These are phyloP conservation scores for Lineolata rhizophorae DNA, from an alignment of 495 filamentous ascomycete species.

Conservation along the genomic window DNA sequence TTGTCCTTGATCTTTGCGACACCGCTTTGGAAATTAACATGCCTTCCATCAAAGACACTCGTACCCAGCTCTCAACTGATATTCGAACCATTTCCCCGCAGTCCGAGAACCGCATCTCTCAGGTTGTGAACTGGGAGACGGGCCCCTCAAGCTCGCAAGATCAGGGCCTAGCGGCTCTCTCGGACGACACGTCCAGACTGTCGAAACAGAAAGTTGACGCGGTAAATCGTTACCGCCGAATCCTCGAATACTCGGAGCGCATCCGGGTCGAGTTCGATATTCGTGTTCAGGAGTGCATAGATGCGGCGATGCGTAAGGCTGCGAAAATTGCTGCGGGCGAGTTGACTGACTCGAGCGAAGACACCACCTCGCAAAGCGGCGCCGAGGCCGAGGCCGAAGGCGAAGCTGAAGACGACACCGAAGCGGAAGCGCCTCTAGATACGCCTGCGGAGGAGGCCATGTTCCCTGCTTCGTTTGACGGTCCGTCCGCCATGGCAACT, in stretches of 20 bases:
- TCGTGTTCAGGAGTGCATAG: slow-evolving; percentile 83
- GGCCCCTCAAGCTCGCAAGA: too few species aligned
- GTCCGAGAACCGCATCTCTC: slow-evolving; percentile 77
- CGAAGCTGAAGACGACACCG: slow-evolving; percentile 16
- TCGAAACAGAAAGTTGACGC: slow-evolving; percentile 80
- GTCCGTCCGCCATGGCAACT: slow-evolving; percentile 31
- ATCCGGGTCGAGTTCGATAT: slow-evolving; percentile 84
- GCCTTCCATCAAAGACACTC: slow-evolving; percentile 67
- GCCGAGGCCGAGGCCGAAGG: slow-evolving; percentile 17
- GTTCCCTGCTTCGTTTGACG: slow-evolving; percentile 32
- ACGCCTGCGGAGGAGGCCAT: slow-evolving; percentile 21
- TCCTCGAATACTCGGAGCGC: slow-evolving; percentile 87
- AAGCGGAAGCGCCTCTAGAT: slow-evolving; percentile 11
- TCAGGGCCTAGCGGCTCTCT: slow-evolving; percentile 72
- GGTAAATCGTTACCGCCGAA: slow-evolving; percentile 70
- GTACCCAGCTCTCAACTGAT: slow-evolving; percentile 34
- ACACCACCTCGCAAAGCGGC: slow-evolving; percentile 22
- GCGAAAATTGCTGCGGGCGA: slow-evolving; percentile 67
- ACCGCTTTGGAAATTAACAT: slow-evolving; percentile 88
- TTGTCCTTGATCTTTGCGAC: slow-evolving; percentile 87
- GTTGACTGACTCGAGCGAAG: slow-evolving; percentile 44
- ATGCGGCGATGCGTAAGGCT: slow-evolving; percentile 77
- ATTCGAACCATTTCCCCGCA: slow-evolving; percentile 85
- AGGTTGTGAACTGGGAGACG: slow-evolving; percentile 92
- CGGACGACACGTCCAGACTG: slow-evolving; percentile 65